These are phyloP conservation scores for Aspergillus pseudotamarii DNA, from an alignment of 2,329 filamentous ascomycete genomes.

Conservation along the genomic window DNA sequence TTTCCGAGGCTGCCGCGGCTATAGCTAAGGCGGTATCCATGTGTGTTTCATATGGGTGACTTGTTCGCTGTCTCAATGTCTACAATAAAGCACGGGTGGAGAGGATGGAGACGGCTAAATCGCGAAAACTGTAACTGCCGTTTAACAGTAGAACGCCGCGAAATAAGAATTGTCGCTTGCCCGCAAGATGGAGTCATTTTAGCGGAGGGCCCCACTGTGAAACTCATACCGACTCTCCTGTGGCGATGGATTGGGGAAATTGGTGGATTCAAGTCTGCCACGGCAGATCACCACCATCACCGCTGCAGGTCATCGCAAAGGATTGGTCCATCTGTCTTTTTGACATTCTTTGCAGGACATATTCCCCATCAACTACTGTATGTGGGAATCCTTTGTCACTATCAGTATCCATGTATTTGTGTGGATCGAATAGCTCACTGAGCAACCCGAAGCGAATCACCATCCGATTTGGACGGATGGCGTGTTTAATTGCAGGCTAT, in stretches of 20 bases:
- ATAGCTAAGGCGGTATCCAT: background rate
- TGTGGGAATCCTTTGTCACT: background rate
- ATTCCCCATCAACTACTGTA: conserved; percentile 2
- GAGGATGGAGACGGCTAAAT: background rate
- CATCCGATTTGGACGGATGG: background rate
- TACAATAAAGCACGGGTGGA: background rate
- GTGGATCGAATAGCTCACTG: background rate
- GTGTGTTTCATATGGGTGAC: background rate
- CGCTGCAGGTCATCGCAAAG: conserved; percentile 9
- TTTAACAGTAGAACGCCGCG: background rate
- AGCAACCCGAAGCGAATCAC: background rate
- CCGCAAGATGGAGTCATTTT: background rate
- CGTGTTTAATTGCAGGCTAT: background rate
- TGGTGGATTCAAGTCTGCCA: background rate
- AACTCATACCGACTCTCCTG: background rate
- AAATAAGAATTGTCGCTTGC: conserved; percentile 8
- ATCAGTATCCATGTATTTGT: background rate
- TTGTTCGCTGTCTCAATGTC: background rate
- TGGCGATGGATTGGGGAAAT: conserved; percentile 9
- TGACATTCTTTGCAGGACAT: conserved; percentile 2
- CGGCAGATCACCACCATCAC: conserved; percentile 8
- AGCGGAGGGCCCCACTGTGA: background rate
- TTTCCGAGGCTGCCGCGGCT: conserved; percentile 4
- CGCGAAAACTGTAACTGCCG: background rate
- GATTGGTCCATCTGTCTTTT: conserved; percentile 5